Conservation (phyloP, 2,329 filamentous ascomycete genomes). For the Allantophomopsis lycopodina region DNA sequence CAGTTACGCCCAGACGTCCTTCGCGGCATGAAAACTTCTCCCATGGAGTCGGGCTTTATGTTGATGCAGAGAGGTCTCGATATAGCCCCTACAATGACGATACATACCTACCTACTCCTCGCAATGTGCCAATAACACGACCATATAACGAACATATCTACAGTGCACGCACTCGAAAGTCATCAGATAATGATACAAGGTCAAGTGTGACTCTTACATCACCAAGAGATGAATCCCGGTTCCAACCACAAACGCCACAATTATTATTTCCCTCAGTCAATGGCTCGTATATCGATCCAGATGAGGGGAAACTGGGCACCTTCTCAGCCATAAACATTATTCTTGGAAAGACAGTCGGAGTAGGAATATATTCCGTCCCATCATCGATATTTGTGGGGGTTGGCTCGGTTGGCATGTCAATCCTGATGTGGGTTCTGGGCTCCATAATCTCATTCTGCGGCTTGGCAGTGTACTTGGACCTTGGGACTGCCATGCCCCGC, state of each 20-base stretch:
- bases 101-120: slow-evolving; percentile 12
- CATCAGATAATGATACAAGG: slow-evolving; percentile 4
- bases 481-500: slow-evolving; percentile 28
- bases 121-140: slow-evolving; percentile 1
- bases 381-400: slow-evolving; percentile 39
- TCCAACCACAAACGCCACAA: slow-evolving; percentile 8
- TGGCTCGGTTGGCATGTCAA: slow-evolving; percentile 36
- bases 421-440: slow-evolving; percentile 40
- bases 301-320: slow-evolving; percentile 20
- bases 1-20: background rate
- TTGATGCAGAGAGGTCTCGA: slow-evolving; percentile 5
- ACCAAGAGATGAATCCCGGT: slow-evolving; percentile 6
- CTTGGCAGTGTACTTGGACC: slow-evolving; percentile 29
- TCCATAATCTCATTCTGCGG: slow-evolving; percentile 29
- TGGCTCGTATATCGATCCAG: slow-evolving; percentile 12
- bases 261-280: slow-evolving; percentile 4
- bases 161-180: slow-evolving; percentile 1
- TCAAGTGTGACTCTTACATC: slow-evolving; percentile 8
- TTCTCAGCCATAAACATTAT: slow-evolving; percentile 23
- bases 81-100: slow-evolving; percentile 8
- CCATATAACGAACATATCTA: slow-evolving; percentile 1
- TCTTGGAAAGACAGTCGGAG: slow-evolving; percentile 24
- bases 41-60: background rate
- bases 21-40: background rate
- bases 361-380: slow-evolving; percentile 38